Evolutionary conservation across 768 basidiomycete genomes (phyloP), one percentile per base, ranked within the genome.

Genomic region (Leccinum uliginosum): DNA sequence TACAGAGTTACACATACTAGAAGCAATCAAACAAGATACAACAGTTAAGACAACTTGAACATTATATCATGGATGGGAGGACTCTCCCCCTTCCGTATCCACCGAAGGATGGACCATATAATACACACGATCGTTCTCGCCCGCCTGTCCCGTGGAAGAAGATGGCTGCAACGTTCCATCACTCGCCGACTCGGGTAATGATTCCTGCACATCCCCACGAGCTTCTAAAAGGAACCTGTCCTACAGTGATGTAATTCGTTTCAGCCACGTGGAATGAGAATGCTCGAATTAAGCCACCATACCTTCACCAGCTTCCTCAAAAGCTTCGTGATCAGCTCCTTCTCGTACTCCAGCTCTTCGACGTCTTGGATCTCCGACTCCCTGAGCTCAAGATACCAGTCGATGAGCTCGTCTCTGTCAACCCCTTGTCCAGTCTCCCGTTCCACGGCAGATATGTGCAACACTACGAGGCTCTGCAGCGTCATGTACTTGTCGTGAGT

Each of bases 401-500:
- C 93, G 60, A 96, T 89, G 54, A 99, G 79, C 64, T 97, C 95
- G 62, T 96, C 93, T 46, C 87, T 81, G 65, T 93, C 90, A 40
- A 96, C 74, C 3, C 95, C 95, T 52, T 73, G 78, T 19, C 87
- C 87, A 0, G 83, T 86, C 64, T 84, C 82, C 26, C 81, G 78
- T 74, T 99, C 97, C 12, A 84, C 76, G 35, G 87, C 84, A 17
- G 84, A 77, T 24, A 99, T 75, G 64, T 94, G 88, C 55, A 95
- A 67, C 27, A 99, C 85, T 64, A 97, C 83, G 62, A 98, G 78
- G 66, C 86, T 90, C 76, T 93, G 93, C 62, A 98, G 80, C 44
- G 85, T 82, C 74, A 93, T 85, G 73, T 93, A 99, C 71, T 91
- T 86, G 80, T 98, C 96, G 71, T 98, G 93, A 4, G 95, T 92